Evolutionary conservation across 805 yeast species (phyloP).

Genomic region (Pichia occidentalis): DNA sequence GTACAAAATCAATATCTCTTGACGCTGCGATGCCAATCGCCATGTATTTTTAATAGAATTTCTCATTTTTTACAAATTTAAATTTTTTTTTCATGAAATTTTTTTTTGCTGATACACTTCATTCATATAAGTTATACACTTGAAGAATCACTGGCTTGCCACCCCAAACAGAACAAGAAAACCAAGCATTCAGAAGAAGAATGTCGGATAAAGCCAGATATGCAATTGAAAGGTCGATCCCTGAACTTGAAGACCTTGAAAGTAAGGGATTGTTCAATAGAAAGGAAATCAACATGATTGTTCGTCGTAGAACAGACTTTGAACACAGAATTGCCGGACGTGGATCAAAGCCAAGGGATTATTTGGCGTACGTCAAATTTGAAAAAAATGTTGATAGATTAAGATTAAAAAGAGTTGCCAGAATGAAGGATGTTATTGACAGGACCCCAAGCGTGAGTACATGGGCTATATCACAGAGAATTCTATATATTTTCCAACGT

Average conservation of each 20-base stretch:
- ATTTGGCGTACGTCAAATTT: constrained; percentile 67
- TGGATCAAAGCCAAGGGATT: constrained; percentile 74
- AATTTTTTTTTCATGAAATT: too few species aligned
- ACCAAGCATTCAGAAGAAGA: neutral
- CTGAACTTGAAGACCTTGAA: constrained; percentile 85
- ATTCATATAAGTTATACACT: too few species aligned
- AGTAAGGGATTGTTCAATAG: constrained; percentile 76
- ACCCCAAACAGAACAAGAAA: too few species aligned
- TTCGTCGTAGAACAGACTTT: constrained; percentile 91
- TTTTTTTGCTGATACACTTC: too few species aligned
- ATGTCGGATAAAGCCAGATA: constrained; percentile 43
- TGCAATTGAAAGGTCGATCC: constrained; percentile 65
- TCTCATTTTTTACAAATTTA: too few species aligned
- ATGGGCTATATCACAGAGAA: constrained; percentile 79
- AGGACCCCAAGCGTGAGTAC: constrained; percentile 66
- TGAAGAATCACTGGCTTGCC: too few species aligned
- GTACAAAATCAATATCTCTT: too few species aligned
- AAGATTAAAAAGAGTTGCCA: constrained; percentile 59
- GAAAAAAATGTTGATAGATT: constrained; percentile 75
- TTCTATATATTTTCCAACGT: constrained; percentile 76
- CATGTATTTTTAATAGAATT: too few species aligned
- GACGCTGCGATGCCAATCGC: too few species aligned
- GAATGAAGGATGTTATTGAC: constrained; percentile 55
- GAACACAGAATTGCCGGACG: constrained; percentile 86
- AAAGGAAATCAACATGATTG: constrained; percentile 73